Evolutionary conservation across 345 rosid genomes (phyloP).

Genomic region (Raphanus sativus): DNA sequence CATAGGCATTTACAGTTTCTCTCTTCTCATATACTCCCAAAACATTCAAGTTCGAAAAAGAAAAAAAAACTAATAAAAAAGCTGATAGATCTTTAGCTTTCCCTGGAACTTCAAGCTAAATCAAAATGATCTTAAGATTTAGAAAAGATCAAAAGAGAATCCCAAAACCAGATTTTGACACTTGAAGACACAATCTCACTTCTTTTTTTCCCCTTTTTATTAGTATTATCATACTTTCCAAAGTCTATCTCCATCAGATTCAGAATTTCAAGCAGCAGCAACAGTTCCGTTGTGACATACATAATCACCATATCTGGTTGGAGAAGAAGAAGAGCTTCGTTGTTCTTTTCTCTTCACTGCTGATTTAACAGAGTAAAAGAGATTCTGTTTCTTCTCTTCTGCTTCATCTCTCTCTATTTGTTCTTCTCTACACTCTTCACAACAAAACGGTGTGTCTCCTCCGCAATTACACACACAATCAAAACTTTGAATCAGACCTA

Average conservation of each 20-base stretch:
- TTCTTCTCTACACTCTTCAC: slow-evolving; percentile 35
- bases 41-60: slow-evolving; percentile 4
- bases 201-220: too few species aligned
- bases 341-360: slow-evolving; percentile 48
- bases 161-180: too few species aligned
- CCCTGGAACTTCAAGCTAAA: slow-evolving; percentile 13
- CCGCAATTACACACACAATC: slow-evolving; percentile 37
- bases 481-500: slow-evolving; percentile 3
- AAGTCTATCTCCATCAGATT: too few species aligned
- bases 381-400: slow-evolving; percentile 55
- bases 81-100: slow-evolving; percentile 15
- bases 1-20: slow-evolving; percentile 29
- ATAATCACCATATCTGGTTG: slow-evolving; percentile 36
- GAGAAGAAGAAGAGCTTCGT: slow-evolving; percentile 34
- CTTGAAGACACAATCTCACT: too few species aligned
- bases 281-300: slow-evolving; percentile 31
- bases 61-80: neutral
- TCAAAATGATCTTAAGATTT: neutral
- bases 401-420: slow-evolving; percentile 78
- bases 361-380: slow-evolving; percentile 61
- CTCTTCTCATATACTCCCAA: slow-evolving; percentile 22
- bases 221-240: too few species aligned
- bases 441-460: slow-evolving; percentile 74
- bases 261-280: too few species aligned
- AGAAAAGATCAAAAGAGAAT: slow-evolving; percentile 10